Conservation (phyloP, 176 grass and related monocot genomes). For the Tuctoria greenei region DNA sequence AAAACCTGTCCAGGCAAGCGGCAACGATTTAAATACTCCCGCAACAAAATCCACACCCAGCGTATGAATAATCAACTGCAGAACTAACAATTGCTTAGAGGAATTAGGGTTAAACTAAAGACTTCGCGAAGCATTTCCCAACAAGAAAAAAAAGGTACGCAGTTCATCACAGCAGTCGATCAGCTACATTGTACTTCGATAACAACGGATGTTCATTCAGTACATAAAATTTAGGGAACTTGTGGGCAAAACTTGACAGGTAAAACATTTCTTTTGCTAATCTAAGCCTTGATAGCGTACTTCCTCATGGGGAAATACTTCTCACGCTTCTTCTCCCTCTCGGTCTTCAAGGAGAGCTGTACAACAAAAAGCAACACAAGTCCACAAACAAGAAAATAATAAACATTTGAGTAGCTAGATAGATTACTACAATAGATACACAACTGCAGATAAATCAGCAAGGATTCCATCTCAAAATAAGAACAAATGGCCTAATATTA, state of each 20-base stretch:
- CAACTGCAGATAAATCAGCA: not conserved
- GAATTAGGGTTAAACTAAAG: not conserved
- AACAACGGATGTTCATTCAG: not conserved
- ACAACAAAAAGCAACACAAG: not conserved
- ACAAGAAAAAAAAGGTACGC: not conserved
- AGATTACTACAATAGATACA: not conserved
- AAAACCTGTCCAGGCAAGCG: too few species aligned
- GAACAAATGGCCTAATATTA: not conserved
- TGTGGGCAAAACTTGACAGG: conserved; percentile 30
- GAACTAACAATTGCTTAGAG: too few species aligned
- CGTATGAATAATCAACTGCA: too few species aligned
- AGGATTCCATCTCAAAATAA: too few species aligned
- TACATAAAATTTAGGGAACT: conserved; percentile 30
- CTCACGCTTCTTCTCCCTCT: conserved; percentile 70
- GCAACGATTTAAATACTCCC: too few species aligned
- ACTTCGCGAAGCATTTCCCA: not conserved
- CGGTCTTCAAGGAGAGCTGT: conserved; percentile 62
- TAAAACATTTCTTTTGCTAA: conserved; percentile 19
- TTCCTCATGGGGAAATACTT: conserved; percentile 85
- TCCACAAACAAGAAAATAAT: not conserved
- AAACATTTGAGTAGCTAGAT: not conserved
- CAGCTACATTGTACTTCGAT: conserved; percentile 37
- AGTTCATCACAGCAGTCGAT: conserved; percentile 18
- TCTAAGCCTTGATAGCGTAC: conserved; percentile 75
- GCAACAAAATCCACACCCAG: too few species aligned